Percentiles rank a stretch among this genome's conserved stretches.
These are phyloP conservation scores for Ceratocystis cubensis DNA, from an alignment of 2,329 filamentous ascomycete species.

Conservation along the genomic window DNA sequence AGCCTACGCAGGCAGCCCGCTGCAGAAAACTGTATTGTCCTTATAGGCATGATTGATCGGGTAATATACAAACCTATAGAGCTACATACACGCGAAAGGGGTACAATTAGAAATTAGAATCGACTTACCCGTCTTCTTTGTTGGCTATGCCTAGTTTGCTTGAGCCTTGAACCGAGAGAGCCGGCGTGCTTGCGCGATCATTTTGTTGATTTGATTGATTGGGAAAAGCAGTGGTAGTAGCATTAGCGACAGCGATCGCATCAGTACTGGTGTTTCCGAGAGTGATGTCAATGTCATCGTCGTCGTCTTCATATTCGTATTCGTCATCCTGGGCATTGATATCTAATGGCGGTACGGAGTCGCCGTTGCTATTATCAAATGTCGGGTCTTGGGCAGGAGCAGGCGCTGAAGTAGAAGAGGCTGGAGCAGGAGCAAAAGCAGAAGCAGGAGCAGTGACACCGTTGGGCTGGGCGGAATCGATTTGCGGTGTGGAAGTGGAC, in stretches of 20 bases:
- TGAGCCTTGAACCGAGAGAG: conserved; percentile 26
- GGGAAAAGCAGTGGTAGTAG: conserved; percentile 17
- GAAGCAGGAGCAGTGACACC: neutral
- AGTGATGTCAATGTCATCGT: conserved; percentile 48
- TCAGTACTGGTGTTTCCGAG: conserved; percentile 32
- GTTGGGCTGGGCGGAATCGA: neutral
- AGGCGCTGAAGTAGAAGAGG: neutral
- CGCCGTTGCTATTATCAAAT: conserved; percentile 24
- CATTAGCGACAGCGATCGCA: conserved; percentile 19
- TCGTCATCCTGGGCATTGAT: conserved; percentile 33
- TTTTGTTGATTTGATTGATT: conserved; percentile 24
- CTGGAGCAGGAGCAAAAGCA: neutral
- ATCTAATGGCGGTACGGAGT: conserved; percentile 25
- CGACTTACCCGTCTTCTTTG: conserved; percentile 36
- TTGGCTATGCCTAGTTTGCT: conserved; percentile 44
- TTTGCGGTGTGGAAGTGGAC: conserved; percentile 22
- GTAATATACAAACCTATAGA: conserved; percentile 1
- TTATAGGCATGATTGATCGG: neutral
- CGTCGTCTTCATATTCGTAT: conserved; percentile 35
- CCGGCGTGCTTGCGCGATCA: conserved; percentile 27
- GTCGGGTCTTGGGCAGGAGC: neutral
- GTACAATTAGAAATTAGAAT: neutral
- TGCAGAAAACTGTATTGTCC: neutral
- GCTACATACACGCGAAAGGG: conserved; percentile 11
- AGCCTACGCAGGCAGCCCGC: too few species aligned